These are phyloP conservation scores for Leucosporidium creatinivorum DNA, from an alignment of 768 basidiomycete genomes.

Conservation along the genomic window DNA sequence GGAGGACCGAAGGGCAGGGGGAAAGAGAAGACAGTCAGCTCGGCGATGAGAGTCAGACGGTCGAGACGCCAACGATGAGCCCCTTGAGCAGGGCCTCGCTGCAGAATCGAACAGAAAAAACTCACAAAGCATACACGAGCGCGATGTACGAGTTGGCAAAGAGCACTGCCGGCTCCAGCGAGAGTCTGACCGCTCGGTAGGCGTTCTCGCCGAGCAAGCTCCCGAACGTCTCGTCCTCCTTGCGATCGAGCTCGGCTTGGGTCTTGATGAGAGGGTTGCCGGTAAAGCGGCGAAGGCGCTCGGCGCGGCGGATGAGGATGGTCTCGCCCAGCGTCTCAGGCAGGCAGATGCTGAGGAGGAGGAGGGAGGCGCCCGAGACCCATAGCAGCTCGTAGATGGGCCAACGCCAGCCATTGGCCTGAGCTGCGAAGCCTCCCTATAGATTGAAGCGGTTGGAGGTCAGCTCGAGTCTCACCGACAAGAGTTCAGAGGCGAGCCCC, in stretches of 20 bases:
- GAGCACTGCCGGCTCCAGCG: slow-evolving; percentile 40
- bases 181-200: slow-evolving; percentile 36
- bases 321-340: slow-evolving; percentile 43
- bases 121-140: slow-evolving; percentile 32
- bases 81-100: too few relatives aligned
- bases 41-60: too few relatives aligned
- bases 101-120: too few relatives aligned
- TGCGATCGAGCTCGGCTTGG: slow-evolving; percentile 37
- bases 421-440: slow-evolving; percentile 39
- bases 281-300: slow-evolving; percentile 42
- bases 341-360: slow-evolving; percentile 40
- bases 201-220: slow-evolving; percentile 22
- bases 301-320: slow-evolving; percentile 43
- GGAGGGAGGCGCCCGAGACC: slow-evolving; percentile 38
- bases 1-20: too few relatives aligned
- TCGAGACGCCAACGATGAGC: too few relatives aligned
- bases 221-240: slow-evolving; percentile 3
- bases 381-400: slow-evolving; percentile 41
- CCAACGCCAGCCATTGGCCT: slow-evolving; percentile 42
- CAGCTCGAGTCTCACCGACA: too few relatives aligned
- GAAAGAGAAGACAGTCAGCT: too few relatives aligned
- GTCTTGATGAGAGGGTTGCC: slow-evolving; percentile 40
- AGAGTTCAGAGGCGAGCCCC: background rate
- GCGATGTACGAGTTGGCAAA: slow-evolving; percentile 38
- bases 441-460: too few relatives aligned